A percentile compares a stretch with the other conserved stretches of the same genome.
These are phyloP conservation scores for Paecilomyces variotii DNA, from an alignment of 2,329 filamentous ascomycete genomes.

Conservation along the genomic window DNA sequence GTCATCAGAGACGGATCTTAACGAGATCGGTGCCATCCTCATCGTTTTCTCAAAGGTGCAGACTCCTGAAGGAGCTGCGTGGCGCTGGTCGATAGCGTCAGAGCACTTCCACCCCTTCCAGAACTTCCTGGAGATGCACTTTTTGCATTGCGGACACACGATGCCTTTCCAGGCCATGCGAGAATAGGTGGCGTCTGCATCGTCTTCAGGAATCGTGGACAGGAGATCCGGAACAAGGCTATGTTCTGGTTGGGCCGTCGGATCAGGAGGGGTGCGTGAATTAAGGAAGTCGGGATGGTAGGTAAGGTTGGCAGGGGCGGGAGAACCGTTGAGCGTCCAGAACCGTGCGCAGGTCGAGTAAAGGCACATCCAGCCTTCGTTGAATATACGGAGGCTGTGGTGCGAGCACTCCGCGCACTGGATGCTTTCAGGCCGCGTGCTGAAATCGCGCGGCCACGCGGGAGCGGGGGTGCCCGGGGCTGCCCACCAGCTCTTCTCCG, in stretches of 20 bases:
- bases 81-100: conserved; percentile 6
- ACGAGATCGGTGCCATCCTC: conserved; percentile 19
- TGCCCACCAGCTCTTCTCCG: conserved; percentile 53
- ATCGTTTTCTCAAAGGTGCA: conserved; percentile 43
- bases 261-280: conserved; percentile 40
- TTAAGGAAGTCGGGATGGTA: conserved; percentile 54
- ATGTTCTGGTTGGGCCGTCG: conserved; percentile 27
- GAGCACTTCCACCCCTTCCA: conserved; percentile 58
- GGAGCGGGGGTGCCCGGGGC: conserved; percentile 22
- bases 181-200: conserved; percentile 40
- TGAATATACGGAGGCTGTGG: conserved; percentile 26
- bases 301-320: conserved; percentile 21
- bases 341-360: conserved; percentile 45
- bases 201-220: conserved; percentile 26
- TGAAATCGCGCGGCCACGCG: conserved; percentile 22
- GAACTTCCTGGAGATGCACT: conserved; percentile 52
- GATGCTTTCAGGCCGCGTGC: conserved; percentile 11
- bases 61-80: conserved; percentile 25
- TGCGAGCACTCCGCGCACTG: conserved; percentile 37
- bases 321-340: conserved; percentile 41
- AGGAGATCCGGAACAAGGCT: conserved; percentile 34
- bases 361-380: conserved; percentile 53
- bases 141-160: conserved; percentile 56
- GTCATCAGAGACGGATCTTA: conserved; percentile 22
- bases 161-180: conserved; percentile 53